phyloP scores from a whole-genome alignment of 257 asterid genomes.

The Petunia secreta region DNA sequence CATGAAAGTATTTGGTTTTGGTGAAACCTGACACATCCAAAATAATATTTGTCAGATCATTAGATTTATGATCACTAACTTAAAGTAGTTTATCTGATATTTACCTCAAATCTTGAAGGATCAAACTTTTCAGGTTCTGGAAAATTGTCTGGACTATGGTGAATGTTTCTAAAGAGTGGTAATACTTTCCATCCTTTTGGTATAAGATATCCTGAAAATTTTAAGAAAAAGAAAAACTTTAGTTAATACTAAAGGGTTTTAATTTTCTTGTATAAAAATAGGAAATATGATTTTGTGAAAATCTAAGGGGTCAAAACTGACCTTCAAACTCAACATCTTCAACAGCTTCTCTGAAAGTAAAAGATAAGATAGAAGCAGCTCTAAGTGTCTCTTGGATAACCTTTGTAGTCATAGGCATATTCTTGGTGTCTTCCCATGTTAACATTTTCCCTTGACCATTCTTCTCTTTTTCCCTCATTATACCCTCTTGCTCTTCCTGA shows the following conservation, averaged over 20 bases:
- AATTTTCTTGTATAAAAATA: no score
- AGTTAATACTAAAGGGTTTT: neutral
- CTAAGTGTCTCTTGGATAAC: conserved; percentile 82
- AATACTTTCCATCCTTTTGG: conserved; percentile 99
- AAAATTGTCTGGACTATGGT: conserved; percentile 89
- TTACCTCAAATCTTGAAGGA: conserved; percentile 99
- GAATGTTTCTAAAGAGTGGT: conserved; percentile 91
- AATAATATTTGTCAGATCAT: conserved; percentile 14
- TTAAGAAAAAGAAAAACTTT: neutral
- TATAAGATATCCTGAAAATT: conserved; percentile 63
- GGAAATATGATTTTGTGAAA: neutral
- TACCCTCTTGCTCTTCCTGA: conserved; percentile 78
- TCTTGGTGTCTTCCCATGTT: conserved; percentile 64
- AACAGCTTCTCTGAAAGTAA: conserved; percentile 84
- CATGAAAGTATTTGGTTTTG: conserved; percentile 90
- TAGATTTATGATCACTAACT: neutral
- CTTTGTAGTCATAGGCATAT: conserved; percentile 68
- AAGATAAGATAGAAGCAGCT: conserved; percentile 71
- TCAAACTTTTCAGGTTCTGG: conserved; percentile 95
- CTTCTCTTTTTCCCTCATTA: conserved; percentile 48
- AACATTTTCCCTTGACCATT: conserved; percentile 46
- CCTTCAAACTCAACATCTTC: conserved; percentile 79
- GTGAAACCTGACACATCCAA: conserved; percentile 57
- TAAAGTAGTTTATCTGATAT: neutral
- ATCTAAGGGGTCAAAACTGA: conserved; percentile 33